Base-by-base conservation (phyloP, 2,329 filamentous ascomycete species). In the Hypomyces rosellus region DNA sequence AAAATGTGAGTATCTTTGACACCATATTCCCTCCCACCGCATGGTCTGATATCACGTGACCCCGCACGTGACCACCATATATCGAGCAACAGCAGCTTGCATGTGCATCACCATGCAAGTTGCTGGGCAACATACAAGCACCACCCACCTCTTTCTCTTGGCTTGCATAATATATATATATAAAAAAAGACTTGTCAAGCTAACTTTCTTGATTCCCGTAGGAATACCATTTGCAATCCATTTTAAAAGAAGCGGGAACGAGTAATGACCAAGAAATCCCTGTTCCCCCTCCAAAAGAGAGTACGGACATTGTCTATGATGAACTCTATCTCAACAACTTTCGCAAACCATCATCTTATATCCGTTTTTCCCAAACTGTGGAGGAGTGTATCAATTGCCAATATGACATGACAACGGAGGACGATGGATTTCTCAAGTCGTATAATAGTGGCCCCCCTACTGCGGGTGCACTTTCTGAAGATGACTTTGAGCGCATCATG, bases 311-410 rank as follows among this genome's bases (percentile, higher is more conserved):
- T 69, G 81, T 89, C 70, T 99, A 96, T 84, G 89, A 95, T 69
- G 81, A 86, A 62, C 80, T 96, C 61, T 97, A 97, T 66, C 81
- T 86, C 45, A 82, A 81, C 57, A 74, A 76, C 51, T 96, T 92
- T 71, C 80, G 84, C 62, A 86, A 95, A 68, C 90, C 93, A 47
- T 84, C 85, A 54, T 93, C 91, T 54, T 97, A 97, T 71, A 96
- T 99, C 66, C 89, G 92, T 57, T 97, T 95, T 73, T 97, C 93
- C 57, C 92, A 95, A 59, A 99, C 93, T 3, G 92, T 99, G 54
- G 93, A 99, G 72, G 93, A 99, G 70, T 95, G 87, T 62, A 86
- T 89, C 63, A 88, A 88, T 62, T 88, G 86, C 65, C 82, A 85
- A 61, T 99, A 99, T 83, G 90, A 95, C 72, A 92, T 97, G 87